Base-by-base conservation (phyloP, 2,329 filamentous ascomycete species). In the Beauveria sp. region DNA sequence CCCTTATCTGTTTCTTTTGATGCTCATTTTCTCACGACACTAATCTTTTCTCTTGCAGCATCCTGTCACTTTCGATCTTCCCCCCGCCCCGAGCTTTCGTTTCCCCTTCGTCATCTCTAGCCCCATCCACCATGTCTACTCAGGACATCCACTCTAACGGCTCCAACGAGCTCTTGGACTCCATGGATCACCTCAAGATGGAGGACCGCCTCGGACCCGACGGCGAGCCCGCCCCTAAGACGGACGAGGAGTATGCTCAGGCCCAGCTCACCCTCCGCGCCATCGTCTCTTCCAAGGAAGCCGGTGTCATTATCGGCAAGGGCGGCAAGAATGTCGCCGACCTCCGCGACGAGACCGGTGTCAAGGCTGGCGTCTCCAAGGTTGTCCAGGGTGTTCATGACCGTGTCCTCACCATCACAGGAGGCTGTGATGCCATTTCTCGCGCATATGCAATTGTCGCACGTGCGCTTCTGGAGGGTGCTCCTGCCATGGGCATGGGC, bases 221-320 rank as follows among this genome's bases (percentile, higher is more conserved):
- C 67, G 89, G 90, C 67, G 91, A 93, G 69, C 84, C 85, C 64
- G 84, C 84, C 63, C 93, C 91, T 70, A 94, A 93, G 80, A 96
- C 93, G 62, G 94, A 99, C 69, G 92, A 97, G 74, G 94, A 99
- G 76, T 99, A 99, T 73, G 92, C 91, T 56, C 86, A 92, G 74
- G 87, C 92, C 57, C 90, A 96, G 77, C 83, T 99, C 70, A 99
- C 94, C 64, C 85, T 99, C 65, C 90, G 94, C 73, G 94, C 94
- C 69, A 97, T 99, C 73, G 94, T 99, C 67, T 97, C 94, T 40
- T 97, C 94, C 75, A 97, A 97, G 80, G 94, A 99, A 78, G 94
- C 94, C 63, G 94, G 94, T 72, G 92, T 99, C 70, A 97, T 99
- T 76, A 99, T 99, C 75, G 94, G 94, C 76, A 99, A 99, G 80